These are phyloP conservation scores for Juglanconis sp. DNA, from an alignment of 2,329 filamentous ascomycete species.

Conservation along the genomic window DNA sequence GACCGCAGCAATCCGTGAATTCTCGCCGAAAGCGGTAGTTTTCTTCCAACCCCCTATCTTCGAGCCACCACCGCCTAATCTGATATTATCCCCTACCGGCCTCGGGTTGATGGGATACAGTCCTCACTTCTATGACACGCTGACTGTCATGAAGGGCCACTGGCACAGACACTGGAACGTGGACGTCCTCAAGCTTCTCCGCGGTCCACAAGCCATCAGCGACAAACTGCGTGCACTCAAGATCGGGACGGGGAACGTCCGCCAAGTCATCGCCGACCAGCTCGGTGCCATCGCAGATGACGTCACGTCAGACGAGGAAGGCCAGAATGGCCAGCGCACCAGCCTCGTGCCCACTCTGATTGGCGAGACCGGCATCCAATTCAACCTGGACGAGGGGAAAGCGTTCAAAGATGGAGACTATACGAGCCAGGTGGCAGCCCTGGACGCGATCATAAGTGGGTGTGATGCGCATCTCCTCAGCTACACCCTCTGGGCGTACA, in stretches of 20 bases:
- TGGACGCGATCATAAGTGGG: slow-evolving; percentile 22
- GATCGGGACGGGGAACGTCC: slow-evolving; percentile 19
- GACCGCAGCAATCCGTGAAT: slow-evolving; percentile 15
- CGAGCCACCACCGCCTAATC: slow-evolving; percentile 18
- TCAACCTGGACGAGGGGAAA: slow-evolving; percentile 20
- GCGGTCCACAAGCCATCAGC: slow-evolving; percentile 20
- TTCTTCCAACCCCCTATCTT: slow-evolving; percentile 24
- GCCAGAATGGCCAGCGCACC: background rate
- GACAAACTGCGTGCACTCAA: slow-evolving; percentile 21
- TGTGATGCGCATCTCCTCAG: slow-evolving; percentile 22
- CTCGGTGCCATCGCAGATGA: slow-evolving; percentile 21
- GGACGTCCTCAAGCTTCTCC: slow-evolving; percentile 23
- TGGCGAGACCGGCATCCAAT: slow-evolving; percentile 25
- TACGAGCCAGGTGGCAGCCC: slow-evolving; percentile 21
- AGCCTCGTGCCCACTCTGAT: slow-evolving; percentile 18
- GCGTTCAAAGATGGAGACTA: slow-evolving; percentile 24
- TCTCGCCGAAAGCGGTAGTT: slow-evolving; percentile 14
- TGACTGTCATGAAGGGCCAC: slow-evolving; percentile 24
- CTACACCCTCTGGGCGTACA: slow-evolving; percentile 23
- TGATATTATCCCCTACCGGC: slow-evolving; percentile 4
- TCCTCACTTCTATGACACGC: slow-evolving; percentile 25
- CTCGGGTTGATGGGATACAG: slow-evolving; percentile 19
- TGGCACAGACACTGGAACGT: slow-evolving; percentile 25
- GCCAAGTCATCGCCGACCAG: slow-evolving; percentile 21
- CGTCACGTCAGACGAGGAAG: background rate